Evolutionary conservation across 2,329 filamentous ascomycete species (phyloP).

Genomic region (Hirsutella thompsonii): DNA sequence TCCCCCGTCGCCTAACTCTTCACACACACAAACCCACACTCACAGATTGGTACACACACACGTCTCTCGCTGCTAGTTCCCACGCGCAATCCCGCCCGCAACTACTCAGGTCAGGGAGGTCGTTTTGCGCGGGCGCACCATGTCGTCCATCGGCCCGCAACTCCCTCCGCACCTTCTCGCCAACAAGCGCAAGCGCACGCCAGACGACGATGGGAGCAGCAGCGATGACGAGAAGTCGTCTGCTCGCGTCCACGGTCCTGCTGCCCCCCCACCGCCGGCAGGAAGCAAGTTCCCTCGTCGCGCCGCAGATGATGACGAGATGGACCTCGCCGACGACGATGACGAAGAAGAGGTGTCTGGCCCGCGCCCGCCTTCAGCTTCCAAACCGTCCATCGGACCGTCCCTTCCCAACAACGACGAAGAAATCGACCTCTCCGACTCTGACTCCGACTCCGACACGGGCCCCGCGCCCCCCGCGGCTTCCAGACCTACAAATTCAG

Average conservation of each 20-base stretch:
- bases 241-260: too few species aligned
- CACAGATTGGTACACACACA: too few species aligned
- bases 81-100: too few species aligned
- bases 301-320: conserved; percentile 32
- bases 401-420: conserved; percentile 10
- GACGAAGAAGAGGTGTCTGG: background rate
- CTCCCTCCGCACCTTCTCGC: conserved; percentile 58
- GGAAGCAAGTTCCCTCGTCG: conserved; percentile 26
- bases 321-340: conserved; percentile 11
- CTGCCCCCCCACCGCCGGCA: conserved; percentile 17
- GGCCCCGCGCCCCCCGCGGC: conserved; percentile 8
- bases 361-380: conserved; percentile 4
- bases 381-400: conserved; percentile 20
- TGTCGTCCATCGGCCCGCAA: conserved; percentile 59
- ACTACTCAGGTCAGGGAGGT: too few species aligned
- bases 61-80: too few species aligned
- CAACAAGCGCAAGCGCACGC: conserved; percentile 46
- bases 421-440: conserved; percentile 27
- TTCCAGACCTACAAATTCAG: too few species aligned
- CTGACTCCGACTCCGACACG: conserved; percentile 12
- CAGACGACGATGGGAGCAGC: conserved; percentile 26
- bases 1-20: too few species aligned
- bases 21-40: too few species aligned
- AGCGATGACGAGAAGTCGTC: background rate
- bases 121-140: conserved; percentile 23